Conservation (phyloP, 1,284 basidiomycete genomes). For the Cryptococcus jaspeensis region DNA sequence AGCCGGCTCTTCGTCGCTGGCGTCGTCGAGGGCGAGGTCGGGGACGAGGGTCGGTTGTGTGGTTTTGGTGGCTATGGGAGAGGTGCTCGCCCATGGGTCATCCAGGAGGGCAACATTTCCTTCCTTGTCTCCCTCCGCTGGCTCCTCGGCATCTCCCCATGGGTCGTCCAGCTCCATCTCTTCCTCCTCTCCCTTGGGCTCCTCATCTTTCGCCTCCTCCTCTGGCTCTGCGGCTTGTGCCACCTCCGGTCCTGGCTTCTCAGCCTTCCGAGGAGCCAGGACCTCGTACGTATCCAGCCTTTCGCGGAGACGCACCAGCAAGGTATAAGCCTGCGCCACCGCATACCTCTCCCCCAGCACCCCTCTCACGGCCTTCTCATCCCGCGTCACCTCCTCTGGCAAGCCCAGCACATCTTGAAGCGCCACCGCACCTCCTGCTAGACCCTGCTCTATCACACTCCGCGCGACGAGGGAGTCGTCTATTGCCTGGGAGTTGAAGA, state of each 20-base stretch:
- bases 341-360: conserved; percentile 3
- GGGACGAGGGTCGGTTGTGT: not conserved
- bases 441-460: conserved; percentile 8
- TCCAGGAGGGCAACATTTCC: conserved; percentile 16
- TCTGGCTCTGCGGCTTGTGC: not conserved
- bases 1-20: not conserved
- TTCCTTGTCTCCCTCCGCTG: conserved; percentile 15
- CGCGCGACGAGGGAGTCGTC: conserved; percentile 2
- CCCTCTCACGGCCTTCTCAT: conserved; percentile 1
- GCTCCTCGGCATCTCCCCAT: conserved; percentile 61
- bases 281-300: conserved; percentile 16
- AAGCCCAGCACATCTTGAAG: not conserved
- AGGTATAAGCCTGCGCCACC: conserved; percentile 1
- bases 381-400: not conserved
- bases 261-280: conserved; percentile 1
- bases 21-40: not conserved
- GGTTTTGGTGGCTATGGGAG: conserved; percentile 7
- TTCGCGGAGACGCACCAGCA: conserved; percentile 7
- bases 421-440: conserved; percentile 1
- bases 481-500: conserved; percentile 4
- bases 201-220: not conserved
- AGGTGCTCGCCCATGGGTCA: conserved; percentile 37
- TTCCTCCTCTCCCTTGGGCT: not conserved
- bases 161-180: conserved; percentile 63
- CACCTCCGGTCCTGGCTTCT: not conserved